Percentiles rank a stretch among this genome's conserved stretches.
Conservation (phyloP, 345 rosid species). For the Streptanthus diversifolius region DNA sequence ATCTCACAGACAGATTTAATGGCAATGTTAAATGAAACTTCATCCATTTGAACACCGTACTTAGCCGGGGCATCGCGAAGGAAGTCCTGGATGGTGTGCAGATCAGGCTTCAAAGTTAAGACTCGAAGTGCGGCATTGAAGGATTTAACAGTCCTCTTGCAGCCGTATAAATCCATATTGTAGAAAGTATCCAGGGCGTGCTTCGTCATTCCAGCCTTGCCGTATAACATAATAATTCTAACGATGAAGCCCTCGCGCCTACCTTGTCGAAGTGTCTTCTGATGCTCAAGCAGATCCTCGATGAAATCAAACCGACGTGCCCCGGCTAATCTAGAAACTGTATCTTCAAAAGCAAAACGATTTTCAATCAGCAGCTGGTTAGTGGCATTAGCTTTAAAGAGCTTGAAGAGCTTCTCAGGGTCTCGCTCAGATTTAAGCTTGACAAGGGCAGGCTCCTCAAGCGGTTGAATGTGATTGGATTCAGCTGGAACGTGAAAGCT, state of each 20-base stretch:
- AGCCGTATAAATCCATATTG: conserved; percentile 59
- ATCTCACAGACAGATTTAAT: conserved; percentile 56
- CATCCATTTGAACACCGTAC: conserved; percentile 48
- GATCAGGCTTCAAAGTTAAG: conserved; percentile 47
- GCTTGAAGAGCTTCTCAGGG: conserved; percentile 62
- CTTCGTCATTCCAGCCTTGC: conserved; percentile 70
- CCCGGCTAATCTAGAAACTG: conserved; percentile 66
- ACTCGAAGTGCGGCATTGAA: conserved; percentile 69
- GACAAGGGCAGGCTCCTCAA: conserved; percentile 63
- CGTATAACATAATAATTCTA: conserved; percentile 79
- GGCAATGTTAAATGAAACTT: conserved; percentile 53
- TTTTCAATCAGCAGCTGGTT: conserved; percentile 63
- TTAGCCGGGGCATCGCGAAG: conserved; percentile 39
- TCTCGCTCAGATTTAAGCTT: conserved; percentile 75
- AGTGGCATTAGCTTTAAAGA: conserved; percentile 66
- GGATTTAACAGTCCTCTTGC: conserved; percentile 67
- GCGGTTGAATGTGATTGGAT: conserved; percentile 17
- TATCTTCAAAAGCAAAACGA: conserved; percentile 69
- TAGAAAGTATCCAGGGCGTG: conserved; percentile 59
- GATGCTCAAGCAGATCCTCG: conserved; percentile 77
- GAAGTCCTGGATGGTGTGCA: conserved; percentile 46
- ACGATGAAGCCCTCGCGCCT: conserved; percentile 79
- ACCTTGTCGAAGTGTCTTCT: conserved; percentile 74
- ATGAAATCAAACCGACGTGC: conserved; percentile 65
- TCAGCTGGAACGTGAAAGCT: conserved; percentile 12